Conservation (phyloP, 306 rosid species). For the Hippophae gyantsensis region DNA sequence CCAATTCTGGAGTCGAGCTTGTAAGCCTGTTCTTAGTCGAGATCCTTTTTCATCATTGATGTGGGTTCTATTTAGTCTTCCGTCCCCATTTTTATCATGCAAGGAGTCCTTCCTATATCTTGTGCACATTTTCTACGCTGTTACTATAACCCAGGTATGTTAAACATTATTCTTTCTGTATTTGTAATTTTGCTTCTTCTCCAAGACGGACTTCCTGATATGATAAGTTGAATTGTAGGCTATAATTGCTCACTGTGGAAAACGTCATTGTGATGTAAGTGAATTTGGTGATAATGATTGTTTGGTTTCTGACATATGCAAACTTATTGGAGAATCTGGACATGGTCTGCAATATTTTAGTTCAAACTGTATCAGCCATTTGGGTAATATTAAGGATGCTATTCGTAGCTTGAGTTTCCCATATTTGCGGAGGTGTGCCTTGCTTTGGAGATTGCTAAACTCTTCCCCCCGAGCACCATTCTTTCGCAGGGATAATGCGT, state of each 20-base stretch:
- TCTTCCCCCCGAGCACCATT: constrained; percentile 57
- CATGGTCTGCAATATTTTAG: constrained; percentile 37
- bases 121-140: constrained; percentile 74
- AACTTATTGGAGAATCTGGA: constrained; percentile 45
- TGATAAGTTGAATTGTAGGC: constrained; percentile 42
- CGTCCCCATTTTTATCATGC: constrained; percentile 68
- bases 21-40: constrained; percentile 71
- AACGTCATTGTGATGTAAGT: constrained; percentile 28
- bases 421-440: constrained; percentile 83
- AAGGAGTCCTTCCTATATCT: constrained; percentile 70
- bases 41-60: constrained; percentile 92
- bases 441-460: constrained; percentile 59
- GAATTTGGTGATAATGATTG: constrained; percentile 43
- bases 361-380: constrained; percentile 47
- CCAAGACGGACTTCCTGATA: constrained; percentile 20
- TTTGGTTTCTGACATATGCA: constrained; percentile 58
- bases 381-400: constrained; percentile 43
- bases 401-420: constrained; percentile 64
- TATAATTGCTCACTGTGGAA: constrained; percentile 44
- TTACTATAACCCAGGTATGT: constrained; percentile 79
- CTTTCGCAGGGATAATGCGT: constrained; percentile 39
- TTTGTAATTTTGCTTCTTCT: constrained; percentile 9
- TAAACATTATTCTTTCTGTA: constrained; percentile 4
- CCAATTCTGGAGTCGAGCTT: constrained; percentile 69
- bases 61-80: constrained; percentile 93